Evolutionary conservation across 352 stramenopile species (phyloP), one percentile per base, ranked within the genome.

Genomic region (Phytophthora aleatoria): DNA sequence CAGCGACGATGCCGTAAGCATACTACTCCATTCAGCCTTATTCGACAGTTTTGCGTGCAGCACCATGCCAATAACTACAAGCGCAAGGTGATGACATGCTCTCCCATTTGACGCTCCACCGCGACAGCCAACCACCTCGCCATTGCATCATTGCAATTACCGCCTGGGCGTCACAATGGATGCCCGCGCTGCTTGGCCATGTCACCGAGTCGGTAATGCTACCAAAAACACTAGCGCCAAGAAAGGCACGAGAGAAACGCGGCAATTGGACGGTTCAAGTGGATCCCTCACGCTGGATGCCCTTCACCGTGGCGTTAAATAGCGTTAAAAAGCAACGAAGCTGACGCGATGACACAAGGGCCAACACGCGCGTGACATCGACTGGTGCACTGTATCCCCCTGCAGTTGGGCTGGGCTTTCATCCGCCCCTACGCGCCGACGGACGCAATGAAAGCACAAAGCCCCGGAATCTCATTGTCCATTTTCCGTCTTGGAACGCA

Each of bases 71-170:
- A 20, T 20, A 20, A 20, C 20, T 20, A 20, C 20, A 20, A 20
- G 20, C 20, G 20, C 20, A 20, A 20, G 20, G 20, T 20, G 20
- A 20, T 20, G 20, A 20, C 20, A 20, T 43, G 6, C 13, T 9
- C 12, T 43, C 35, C 35, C 35, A 41, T 41, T 41, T 41, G 10
- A 20, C 38, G 13, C 38, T 43, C 3, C 38, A 30, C 11, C 44
- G 13, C 44, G 11, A 36, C 7, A 3, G 5, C 16, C 43, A 15
- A 15, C 52, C 39, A 50, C 9, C 5, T 12, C 42, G 16, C 42
- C 31, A 57, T 76, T 55, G 73, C 69, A 76, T 76, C 69, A 76
- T 64, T 51, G 49, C 42, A 33, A 53, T 64, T 65, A 66, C 30
- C 41, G 30, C 38, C 41, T 48, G 41, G 52, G 64, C 69, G 64